Evolutionary conservation across 805 yeast species (phyloP), one percentile per base, ranked within the genome.

Genomic region (Nadsonia fulvescens): DNA sequence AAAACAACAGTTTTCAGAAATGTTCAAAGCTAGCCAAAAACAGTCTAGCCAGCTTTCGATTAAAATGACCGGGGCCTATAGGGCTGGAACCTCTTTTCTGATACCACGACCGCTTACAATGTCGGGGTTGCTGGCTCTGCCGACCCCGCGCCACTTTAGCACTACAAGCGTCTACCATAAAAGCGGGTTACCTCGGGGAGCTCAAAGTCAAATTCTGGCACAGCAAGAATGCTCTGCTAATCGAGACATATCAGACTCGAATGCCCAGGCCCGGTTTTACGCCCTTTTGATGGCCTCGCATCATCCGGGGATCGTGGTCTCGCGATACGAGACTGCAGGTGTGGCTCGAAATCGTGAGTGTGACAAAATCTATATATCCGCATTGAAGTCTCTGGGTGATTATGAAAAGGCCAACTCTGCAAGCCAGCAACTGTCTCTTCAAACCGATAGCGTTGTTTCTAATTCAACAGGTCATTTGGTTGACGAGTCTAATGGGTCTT

Each of bases 241-340:
- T 51, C 54, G 63, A 33, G 72, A 76, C 30, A 50, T 78, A 23
- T 50, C 58, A 24, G 74, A 78, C 47, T 64, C 95, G 2, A 53
- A 46, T 4, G 57, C 66, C 5, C 99, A 89, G 53, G 83, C 91
- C 2, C 72, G 67, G 30, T 86, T 89, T 42, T 89, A 89, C 54
- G 63, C 65, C 34, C 60, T 69, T 8, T 56, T 89, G 24, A 49
- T 89, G 36, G 66, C 66, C 31, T 64, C 86, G 29, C 77, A 78
- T 51, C 89, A 81, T 46, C 96, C 98, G n/a, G 93, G 82, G 41
- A 73, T 86, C 29, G 93, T 89, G 5, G 81, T 86, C n/a, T 74
- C 89, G 31, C 65, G 99, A 32, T 91, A 66, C 47, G 96, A 91
- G 48, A 76, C 91, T 6, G 76, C 89, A 0, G 93, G 93, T n/a